These are phyloP conservation scores for Phytophthora colocasiae DNA, from an alignment of 352 stramenopile species.

Conservation along the genomic window DNA sequence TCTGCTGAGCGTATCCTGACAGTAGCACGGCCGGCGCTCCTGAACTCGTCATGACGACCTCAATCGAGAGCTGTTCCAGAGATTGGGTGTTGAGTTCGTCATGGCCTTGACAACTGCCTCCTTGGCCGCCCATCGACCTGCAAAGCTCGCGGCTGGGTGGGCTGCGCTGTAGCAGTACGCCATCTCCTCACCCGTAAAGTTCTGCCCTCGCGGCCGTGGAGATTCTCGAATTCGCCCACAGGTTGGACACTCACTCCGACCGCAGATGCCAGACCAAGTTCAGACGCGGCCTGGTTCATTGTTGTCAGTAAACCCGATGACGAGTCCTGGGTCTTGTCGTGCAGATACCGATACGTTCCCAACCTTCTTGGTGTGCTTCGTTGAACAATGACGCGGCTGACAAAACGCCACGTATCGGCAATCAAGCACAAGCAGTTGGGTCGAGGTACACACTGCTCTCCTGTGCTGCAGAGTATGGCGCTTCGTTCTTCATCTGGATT, in stretches of 20 bases:
- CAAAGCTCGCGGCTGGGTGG: constrained; percentile 86
- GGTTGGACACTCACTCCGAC: constrained; percentile 89
- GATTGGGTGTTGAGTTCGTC: constrained; percentile 73
- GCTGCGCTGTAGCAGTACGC: constrained; percentile 83
- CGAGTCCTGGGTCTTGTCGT: constrained; percentile 29
- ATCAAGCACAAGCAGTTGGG: constrained; percentile 72
- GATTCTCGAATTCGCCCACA: constrained; percentile 81
- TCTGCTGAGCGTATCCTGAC: constrained; percentile 77
- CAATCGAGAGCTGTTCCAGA: constrained; percentile 79
- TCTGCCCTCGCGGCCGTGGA: constrained; percentile 77
- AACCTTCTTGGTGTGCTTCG: constrained; percentile 57
- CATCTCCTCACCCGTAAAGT: constrained; percentile 90
- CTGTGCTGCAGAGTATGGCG: constrained; percentile 84
- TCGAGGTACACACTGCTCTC: constrained; percentile 90
- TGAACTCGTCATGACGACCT: constrained; percentile 83
- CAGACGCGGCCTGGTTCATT: constrained; percentile 56
- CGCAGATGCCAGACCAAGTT: constrained; percentile 57
- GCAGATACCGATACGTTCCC: constrained; percentile 14
- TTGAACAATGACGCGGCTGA: constrained; percentile 35
- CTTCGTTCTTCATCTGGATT: constrained; percentile 84
- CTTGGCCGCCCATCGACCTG: constrained; percentile 90
- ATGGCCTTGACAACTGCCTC: constrained; percentile 92
- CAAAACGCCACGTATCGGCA: constrained; percentile 80
- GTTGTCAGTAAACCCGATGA: constrained; percentile 61
- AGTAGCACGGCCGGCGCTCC: constrained; percentile 81